Conservation (phyloP, 2,329 filamentous ascomycete genomes). For the Ophiosphaerella narmari region DNA sequence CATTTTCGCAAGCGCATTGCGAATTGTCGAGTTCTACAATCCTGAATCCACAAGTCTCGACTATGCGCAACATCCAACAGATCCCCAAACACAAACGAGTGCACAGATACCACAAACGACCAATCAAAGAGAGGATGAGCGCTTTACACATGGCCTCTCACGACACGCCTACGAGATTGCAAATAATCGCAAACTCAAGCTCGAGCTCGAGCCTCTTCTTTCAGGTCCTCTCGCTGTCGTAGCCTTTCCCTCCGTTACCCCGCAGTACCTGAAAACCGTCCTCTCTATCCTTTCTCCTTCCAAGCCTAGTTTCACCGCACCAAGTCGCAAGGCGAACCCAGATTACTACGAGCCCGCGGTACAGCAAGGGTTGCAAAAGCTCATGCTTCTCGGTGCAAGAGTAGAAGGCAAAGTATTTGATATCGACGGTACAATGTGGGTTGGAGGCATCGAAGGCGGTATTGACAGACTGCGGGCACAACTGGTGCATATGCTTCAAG, state of each 20-base stretch:
- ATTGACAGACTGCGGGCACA: slow-evolving; percentile 80
- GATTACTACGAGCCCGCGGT: slow-evolving; percentile 80
- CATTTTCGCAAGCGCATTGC: slow-evolving; percentile 84
- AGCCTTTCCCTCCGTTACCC: slow-evolving; percentile 80
- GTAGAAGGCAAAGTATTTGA: slow-evolving; percentile 88
- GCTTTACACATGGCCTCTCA: slow-evolving; percentile 64
- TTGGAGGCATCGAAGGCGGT: slow-evolving; percentile 78
- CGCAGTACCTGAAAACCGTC: slow-evolving; percentile 80
- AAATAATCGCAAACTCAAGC: slow-evolving; percentile 55
- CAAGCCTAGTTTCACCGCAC: slow-evolving; percentile 72
- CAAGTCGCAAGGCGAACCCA: slow-evolving; percentile 74
- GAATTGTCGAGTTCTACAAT: slow-evolving; percentile 80
- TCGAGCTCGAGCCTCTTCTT: slow-evolving; percentile 74
- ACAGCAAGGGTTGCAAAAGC: slow-evolving; percentile 82
- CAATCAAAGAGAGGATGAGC: slow-evolving; percentile 54
- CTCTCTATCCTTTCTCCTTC: slow-evolving; percentile 77
- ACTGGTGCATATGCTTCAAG: slow-evolving; percentile 79
- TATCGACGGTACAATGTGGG: slow-evolving; percentile 69
- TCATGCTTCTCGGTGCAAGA: slow-evolving; percentile 83
- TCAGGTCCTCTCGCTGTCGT: slow-evolving; percentile 80
- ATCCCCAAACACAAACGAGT: slow-evolving; percentile 41
- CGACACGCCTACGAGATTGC: slow-evolving; percentile 58
- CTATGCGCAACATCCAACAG: slow-evolving; percentile 31
- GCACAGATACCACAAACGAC: slow-evolving; percentile 37
- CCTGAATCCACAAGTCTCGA: slow-evolving; percentile 33